Evolutionary conservation across 1,284 basidiomycete species (phyloP).

Genomic region (Ustilago esculenta): DNA sequence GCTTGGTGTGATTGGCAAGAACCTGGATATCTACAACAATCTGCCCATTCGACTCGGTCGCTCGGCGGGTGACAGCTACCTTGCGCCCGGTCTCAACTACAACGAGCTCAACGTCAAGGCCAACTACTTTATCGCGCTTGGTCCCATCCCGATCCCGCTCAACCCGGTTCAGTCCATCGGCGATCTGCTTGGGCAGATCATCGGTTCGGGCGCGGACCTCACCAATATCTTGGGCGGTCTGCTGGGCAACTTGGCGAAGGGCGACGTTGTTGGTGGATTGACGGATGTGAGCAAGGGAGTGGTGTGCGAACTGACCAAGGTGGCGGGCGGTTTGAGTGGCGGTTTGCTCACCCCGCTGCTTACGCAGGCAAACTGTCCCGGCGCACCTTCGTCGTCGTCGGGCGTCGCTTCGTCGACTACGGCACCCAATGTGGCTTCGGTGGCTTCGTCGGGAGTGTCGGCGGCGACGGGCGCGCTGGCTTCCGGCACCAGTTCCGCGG

Average conservation of each 20-base stretch:
- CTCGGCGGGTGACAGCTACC: constrained; percentile 43
- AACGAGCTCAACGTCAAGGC: constrained; percentile 49
- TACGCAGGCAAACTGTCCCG: constrained; percentile 21
- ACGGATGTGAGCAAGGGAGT: constrained; percentile 5
- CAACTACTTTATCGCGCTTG: constrained; percentile 28
- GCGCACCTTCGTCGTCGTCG: constrained; percentile 13
- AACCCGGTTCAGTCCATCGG: constrained; percentile 6
- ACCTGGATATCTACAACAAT: constrained; percentile 49
- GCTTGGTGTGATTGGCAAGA: constrained; percentile 42
- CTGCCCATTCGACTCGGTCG: constrained; percentile 37
- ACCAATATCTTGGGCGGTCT: constrained; percentile 4
- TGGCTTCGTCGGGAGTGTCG: background rate
- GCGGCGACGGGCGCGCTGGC: background rate
- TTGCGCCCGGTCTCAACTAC: constrained; percentile 40
- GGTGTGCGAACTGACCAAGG: constrained; percentile 13
- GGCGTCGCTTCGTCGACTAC: constrained; percentile 8
- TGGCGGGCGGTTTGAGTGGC: constrained; percentile 3
- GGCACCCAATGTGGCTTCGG: background rate
- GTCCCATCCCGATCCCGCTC: constrained; percentile 15
- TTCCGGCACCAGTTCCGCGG: background rate
- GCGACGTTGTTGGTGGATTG: constrained; percentile 24
- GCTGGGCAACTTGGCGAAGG: constrained; percentile 7
- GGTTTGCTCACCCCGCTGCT: constrained; percentile 20
- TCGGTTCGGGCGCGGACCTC: constrained; percentile 2
- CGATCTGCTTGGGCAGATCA: constrained; percentile 12